phyloP scores from a whole-genome alignment of 176 grass and related monocot genomes.

The Musa schizocarpa region DNA sequence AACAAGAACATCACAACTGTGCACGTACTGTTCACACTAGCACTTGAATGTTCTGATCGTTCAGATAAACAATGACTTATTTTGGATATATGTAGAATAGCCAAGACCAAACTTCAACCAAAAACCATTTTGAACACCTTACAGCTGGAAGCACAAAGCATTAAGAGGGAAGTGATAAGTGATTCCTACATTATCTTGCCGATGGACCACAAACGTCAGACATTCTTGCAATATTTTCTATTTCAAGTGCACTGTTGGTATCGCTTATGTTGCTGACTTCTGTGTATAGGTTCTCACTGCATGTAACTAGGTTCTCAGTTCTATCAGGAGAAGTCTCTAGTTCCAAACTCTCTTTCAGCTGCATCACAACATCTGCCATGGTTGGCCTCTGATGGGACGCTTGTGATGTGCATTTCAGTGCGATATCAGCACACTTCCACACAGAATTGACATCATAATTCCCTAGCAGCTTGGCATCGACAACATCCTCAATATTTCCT shows the following conservation, averaged over 20 bases:
- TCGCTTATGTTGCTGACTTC: neutral
- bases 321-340: neutral
- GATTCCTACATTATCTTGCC: neutral
- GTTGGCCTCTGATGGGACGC: constrained; percentile 22
- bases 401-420: constrained; percentile 18
- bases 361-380: constrained; percentile 15
- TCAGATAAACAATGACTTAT: too few species aligned
- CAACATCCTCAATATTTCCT: constrained; percentile 25
- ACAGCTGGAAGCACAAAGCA: neutral
- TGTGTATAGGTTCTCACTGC: neutral
- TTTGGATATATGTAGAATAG: too few species aligned
- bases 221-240: neutral
- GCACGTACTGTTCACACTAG: too few species aligned
- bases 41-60: too few species aligned
- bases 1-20: too few species aligned
- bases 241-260: neutral
- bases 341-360: constrained; percentile 18
- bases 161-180: neutral
- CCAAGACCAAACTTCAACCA: too few species aligned
- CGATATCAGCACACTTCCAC: constrained; percentile 33
- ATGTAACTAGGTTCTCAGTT: neutral
- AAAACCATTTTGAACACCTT: neutral
- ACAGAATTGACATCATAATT: constrained; percentile 28
- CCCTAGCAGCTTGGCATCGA: constrained; percentile 12
- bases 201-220: neutral